A percentile compares a stretch with the other conserved stretches of the same genome.
Conservation (phyloP, 768 basidiomycete genomes). For the Collybia mongolica region DNA sequence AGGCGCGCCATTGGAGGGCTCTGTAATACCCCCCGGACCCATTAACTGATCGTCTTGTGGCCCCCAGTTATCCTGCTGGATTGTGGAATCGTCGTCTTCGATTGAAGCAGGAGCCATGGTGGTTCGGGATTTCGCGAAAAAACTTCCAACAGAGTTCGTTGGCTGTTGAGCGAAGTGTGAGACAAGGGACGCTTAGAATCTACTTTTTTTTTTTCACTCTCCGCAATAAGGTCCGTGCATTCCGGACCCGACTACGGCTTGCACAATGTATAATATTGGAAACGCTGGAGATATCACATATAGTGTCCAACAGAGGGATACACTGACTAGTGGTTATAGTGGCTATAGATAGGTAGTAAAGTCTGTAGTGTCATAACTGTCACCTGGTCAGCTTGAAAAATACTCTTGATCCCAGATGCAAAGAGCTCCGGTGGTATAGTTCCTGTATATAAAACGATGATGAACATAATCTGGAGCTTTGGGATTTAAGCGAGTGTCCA, state of each 20-base stretch:
- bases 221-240: slow-evolving; percentile 18
- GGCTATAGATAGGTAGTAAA: slow-evolving; percentile 10
- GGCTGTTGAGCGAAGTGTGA: slow-evolving; percentile 8
- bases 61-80: slow-evolving; percentile 48
- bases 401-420: background rate
- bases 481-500: slow-evolving; percentile 37
- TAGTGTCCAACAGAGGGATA: slow-evolving; percentile 9
- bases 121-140: slow-evolving; percentile 7
- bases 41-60: slow-evolving; percentile 47
- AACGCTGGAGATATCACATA: slow-evolving; percentile 3
- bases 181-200: background rate
- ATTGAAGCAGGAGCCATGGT: slow-evolving; percentile 17
- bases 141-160: too few relatives aligned
- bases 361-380: slow-evolving; percentile 5
- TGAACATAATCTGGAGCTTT: slow-evolving; percentile 1
- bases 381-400: background rate
- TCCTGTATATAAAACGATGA: background rate
- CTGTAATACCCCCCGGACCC: slow-evolving; percentile 39
- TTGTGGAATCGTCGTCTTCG: slow-evolving; percentile 27
- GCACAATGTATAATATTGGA: slow-evolving; percentile 4
- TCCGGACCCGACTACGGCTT: background rate
- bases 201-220: slow-evolving; percentile 15
- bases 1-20: slow-evolving; percentile 44
- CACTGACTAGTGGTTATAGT: slow-evolving; percentile 8
- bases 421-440: too few relatives aligned